A percentile compares a stretch with the other conserved stretches of the same genome.
These are phyloP conservation scores for Nicotiana sylvestris DNA, from an alignment of 257 asterid genomes.

Conservation along the genomic window DNA sequence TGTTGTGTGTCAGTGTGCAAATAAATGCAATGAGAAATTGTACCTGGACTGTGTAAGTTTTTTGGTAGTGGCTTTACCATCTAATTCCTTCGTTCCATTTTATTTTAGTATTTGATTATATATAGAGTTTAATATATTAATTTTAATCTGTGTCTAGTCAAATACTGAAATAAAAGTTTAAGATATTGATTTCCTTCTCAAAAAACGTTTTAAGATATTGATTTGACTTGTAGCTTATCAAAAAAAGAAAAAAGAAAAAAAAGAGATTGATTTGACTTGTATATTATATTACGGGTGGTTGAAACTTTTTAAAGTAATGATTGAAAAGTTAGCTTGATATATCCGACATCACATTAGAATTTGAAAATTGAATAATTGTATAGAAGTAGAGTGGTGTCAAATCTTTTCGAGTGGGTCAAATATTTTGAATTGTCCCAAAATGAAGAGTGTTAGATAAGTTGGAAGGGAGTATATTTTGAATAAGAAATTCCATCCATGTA, in stretches of 20 bases:
- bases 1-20: not conserved
- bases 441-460: not conserved
- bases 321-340: not conserved
- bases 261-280: not conserved
- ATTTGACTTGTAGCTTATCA: not conserved
- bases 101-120: not conserved
- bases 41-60: not conserved
- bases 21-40: not conserved
- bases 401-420: not conserved
- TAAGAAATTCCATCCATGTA: conserved; percentile 3
- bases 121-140: not conserved
- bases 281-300: not conserved
- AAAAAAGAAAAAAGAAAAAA: too few species aligned
- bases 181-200: too few species aligned
- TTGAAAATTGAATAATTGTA: not conserved
- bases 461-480: not conserved
- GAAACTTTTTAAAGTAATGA: not conserved
- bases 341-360: not conserved
- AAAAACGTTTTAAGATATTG: not conserved
- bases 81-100: not conserved
- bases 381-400: not conserved
- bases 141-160: not conserved
- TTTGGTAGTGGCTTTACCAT: not conserved
- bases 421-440: not conserved
- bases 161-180: too few species aligned